phyloP scores from a whole-genome alignment of 805 yeast genomes.

The Wickerhamiella sergipiensis region DNA sequence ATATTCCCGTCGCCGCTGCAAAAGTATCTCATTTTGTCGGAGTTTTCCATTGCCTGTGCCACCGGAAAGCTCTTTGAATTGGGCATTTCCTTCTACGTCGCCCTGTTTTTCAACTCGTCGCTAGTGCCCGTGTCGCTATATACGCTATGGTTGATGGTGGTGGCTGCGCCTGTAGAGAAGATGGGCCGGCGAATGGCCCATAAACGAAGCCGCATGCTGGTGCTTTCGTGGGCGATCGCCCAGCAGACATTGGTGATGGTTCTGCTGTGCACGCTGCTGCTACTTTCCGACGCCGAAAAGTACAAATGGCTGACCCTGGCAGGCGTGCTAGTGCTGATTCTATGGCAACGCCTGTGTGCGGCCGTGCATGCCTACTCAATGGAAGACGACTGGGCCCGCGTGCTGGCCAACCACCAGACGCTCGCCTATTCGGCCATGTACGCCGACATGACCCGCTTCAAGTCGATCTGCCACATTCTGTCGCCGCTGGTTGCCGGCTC shows the following conservation, averaged over 20 bases:
- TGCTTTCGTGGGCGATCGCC: constrained; percentile 3
- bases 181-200: neutral
- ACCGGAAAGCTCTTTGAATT: constrained; percentile 13
- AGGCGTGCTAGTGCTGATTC: neutral
- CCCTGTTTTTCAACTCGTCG: constrained; percentile 4
- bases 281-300: neutral
- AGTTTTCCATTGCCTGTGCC: constrained; percentile 7
- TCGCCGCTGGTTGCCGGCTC: constrained; percentile 10
- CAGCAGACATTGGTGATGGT: constrained; percentile 7
- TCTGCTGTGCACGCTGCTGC: constrained; percentile 4
- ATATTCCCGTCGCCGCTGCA: constrained; percentile 17
- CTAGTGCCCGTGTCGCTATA: constrained; percentile 12
- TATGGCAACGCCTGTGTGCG: neutral
- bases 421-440: constrained; percentile 9
- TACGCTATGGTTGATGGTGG: constrained; percentile 5
- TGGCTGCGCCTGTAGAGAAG: neutral
- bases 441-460: constrained; percentile 7
- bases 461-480: constrained; percentile 5
- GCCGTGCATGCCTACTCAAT: constrained; percentile 8
- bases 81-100: constrained; percentile 10
- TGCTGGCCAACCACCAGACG: constrained; percentile 17
- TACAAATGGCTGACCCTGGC: neutral
- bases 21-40: constrained; percentile 12
- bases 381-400: constrained; percentile 17
- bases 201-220: constrained; percentile 9